Evolutionary conservation across 1,284 basidiomycete genomes (phyloP).

Genomic region (Sporisorium scitamineum): DNA sequence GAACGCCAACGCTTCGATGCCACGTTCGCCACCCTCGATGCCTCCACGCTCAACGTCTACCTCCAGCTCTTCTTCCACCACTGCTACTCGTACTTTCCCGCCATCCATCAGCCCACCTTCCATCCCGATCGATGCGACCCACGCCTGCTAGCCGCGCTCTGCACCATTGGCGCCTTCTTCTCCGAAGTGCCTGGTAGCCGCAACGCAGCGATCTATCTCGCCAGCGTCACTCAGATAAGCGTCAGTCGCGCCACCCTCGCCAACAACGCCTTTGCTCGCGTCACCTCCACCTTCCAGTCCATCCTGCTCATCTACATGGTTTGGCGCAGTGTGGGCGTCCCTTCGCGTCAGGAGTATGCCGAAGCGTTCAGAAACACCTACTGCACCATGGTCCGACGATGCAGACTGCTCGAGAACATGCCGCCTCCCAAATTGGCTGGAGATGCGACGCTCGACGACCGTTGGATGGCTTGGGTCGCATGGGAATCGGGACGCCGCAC

Average conservation of each 20-base stretch:
- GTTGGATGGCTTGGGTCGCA: slow-evolving; percentile 24
- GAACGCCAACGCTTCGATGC: slow-evolving; percentile 18
- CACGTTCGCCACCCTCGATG: slow-evolving; percentile 24
- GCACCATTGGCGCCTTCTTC: slow-evolving; percentile 27
- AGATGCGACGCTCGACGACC: slow-evolving; percentile 13
- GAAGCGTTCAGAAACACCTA: slow-evolving; percentile 26
- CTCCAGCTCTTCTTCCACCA: slow-evolving; percentile 40
- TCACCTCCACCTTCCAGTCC: slow-evolving; percentile 24
- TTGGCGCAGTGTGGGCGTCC: slow-evolving; percentile 29
- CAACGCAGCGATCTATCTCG: slow-evolving; percentile 20
- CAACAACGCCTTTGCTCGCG: slow-evolving; percentile 14
- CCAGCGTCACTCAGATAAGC: slow-evolving; percentile 17
- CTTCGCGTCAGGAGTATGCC: slow-evolving; percentile 24
- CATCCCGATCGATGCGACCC: slow-evolving; percentile 25
- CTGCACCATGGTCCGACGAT: slow-evolving; percentile 26
- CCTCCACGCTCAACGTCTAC: slow-evolving; percentile 25
- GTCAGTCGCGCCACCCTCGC: slow-evolving; percentile 8
- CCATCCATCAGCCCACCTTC: slow-evolving; percentile 39
- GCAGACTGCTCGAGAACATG: slow-evolving; percentile 22
- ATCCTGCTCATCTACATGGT: slow-evolving; percentile 19
- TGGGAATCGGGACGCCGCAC: slow-evolving; percentile 21
- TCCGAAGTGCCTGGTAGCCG: slow-evolving; percentile 26
- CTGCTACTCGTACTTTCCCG: slow-evolving; percentile 30
- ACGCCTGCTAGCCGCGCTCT: slow-evolving; percentile 24
- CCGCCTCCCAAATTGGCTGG: slow-evolving; percentile 14